Base-by-base conservation (phyloP, 2,329 filamentous ascomycete genomes). In the Fusarium penzigii region DNA sequence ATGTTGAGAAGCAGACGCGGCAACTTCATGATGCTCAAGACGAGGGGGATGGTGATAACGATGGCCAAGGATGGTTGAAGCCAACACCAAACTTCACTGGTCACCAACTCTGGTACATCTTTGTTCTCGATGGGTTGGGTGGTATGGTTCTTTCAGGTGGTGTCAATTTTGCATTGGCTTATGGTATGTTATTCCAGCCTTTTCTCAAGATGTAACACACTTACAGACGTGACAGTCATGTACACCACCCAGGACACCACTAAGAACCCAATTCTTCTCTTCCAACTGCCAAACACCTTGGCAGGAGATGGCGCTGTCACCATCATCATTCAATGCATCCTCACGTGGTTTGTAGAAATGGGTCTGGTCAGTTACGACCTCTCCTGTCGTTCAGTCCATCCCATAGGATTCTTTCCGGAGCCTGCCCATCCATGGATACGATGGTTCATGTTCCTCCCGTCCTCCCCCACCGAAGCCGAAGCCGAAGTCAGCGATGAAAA, bases 111-210 rank as follows among this genome's bases (percentile, higher is more conserved):
- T 73, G 80, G 51, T 82, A 82, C 63, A 68, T 82, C 13, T 75
- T 80, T 42, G 59, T 74, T 2, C 58, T 79, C 3, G 74, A 80
- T 51, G 79, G 78, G 5, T 25, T 82, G 34, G 75, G 75, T 13
- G 75, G 76, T 10, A 72, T 75, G 55, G 44, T 76, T n/a, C 42
- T 82, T 3, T 79, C 77, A 0, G 79, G 74, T 0, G 77, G 68
- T 17, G 75, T 82, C 55, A 82, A 82, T 66, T 80, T 81, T 62
- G 75, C 71, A 42, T 71, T 81, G 51, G 78, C 77, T 14, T 81
- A 79, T 55, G 75, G 78, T 80, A 46, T 55, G 62, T 56, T 49
- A 9, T 11, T 11, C n/a, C 20, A 17, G 16, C 16, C 25, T 5
- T 17, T 46, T 25, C 38, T 39, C 29, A 32, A 36, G 11, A n/a